Evolutionary conservation across 495 filamentous ascomycete genomes (phyloP).

Genomic region (Podospora fimiseda): DNA sequence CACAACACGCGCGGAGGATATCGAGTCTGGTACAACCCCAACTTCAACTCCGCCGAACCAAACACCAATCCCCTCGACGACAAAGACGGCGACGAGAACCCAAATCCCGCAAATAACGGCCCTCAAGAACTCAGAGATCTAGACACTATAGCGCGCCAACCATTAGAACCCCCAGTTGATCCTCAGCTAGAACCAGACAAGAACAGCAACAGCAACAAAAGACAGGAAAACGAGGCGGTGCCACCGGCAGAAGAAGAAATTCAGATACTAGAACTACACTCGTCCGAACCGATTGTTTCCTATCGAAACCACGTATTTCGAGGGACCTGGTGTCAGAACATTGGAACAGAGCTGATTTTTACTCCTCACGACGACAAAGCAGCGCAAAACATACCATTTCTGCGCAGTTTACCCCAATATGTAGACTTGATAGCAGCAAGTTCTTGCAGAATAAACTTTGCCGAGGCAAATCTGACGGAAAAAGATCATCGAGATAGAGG

Average conservation of each 20-base stretch:
- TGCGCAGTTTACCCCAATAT: constrained; percentile 38
- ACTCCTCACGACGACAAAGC: constrained; percentile 40
- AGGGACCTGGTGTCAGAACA: constrained; percentile 68
- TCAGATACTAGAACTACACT: constrained; percentile 78
- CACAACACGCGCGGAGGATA: constrained; percentile 28
- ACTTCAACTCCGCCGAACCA: constrained; percentile 24
- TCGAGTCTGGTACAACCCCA: constrained; percentile 32
- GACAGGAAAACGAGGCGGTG: not conserved
- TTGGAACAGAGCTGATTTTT: constrained; percentile 77
- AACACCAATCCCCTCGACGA: constrained; percentile 19
- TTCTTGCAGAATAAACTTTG: constrained; percentile 41
- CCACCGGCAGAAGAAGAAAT: constrained; percentile 40
- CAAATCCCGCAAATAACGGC: no score
- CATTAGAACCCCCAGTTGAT: constrained; percentile 14
- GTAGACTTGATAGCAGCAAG: constrained; percentile 60
- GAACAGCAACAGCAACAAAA: not conserved
- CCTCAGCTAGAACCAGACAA: constrained; percentile 9
- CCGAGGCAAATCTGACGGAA: constrained; percentile 15
- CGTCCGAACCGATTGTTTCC: constrained; percentile 60
- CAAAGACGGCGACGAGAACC: constrained; percentile 27
- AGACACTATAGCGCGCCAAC: constrained; percentile 13
- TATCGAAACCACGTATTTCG: constrained; percentile 69
- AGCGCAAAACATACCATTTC: constrained; percentile 33
- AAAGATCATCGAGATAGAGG: not conserved
- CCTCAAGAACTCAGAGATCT: constrained; percentile 20